Conservation (phyloP, 345 rosid genomes). For the Dipteronia dyeriana region DNA sequence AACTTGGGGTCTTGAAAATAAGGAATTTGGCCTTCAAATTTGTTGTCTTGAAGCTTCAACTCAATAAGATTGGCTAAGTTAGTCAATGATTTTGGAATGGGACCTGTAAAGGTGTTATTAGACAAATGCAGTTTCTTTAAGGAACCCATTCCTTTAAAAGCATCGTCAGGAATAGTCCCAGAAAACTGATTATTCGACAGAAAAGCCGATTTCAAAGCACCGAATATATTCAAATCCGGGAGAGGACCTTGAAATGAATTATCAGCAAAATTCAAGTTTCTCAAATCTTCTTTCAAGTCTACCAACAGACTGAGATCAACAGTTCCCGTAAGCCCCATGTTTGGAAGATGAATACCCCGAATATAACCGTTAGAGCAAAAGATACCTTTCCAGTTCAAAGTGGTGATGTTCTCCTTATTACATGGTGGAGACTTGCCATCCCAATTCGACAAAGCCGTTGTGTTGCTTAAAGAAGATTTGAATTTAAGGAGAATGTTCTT, state of each 20-base stretch:
- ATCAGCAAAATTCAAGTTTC: conserved; percentile 60
- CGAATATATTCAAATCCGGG: conserved; percentile 54
- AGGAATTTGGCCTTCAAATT: conserved; percentile 61
- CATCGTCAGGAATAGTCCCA: conserved; percentile 51
- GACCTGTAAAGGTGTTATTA: conserved; percentile 54
- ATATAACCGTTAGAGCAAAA: conserved; percentile 44
- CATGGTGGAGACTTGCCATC: conserved; percentile 37
- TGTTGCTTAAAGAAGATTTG: conserved; percentile 47
- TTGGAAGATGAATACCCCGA: conserved; percentile 72
- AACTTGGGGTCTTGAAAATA: conserved; percentile 38
- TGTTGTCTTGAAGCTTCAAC: conserved; percentile 62
- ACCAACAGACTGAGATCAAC: conserved; percentile 44
- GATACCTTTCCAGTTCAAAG: conserved; percentile 56
- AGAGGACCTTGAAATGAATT: conserved; percentile 64
- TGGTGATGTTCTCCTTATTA: neutral
- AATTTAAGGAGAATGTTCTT: conserved; percentile 49
- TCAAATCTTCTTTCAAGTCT: conserved; percentile 39
- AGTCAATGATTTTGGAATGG: conserved; percentile 61
- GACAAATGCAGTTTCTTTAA: conserved; percentile 67
- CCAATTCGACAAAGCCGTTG: conserved; percentile 45
- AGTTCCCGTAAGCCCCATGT: conserved; percentile 53
- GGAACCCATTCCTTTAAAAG: conserved; percentile 58
- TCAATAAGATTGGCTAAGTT: conserved; percentile 52
- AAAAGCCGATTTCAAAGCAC: conserved; percentile 50
- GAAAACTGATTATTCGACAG: conserved; percentile 65